phyloP scores from a whole-genome alignment of 345 rosid genomes.

The Cardamine chenopodiifolia region DNA sequence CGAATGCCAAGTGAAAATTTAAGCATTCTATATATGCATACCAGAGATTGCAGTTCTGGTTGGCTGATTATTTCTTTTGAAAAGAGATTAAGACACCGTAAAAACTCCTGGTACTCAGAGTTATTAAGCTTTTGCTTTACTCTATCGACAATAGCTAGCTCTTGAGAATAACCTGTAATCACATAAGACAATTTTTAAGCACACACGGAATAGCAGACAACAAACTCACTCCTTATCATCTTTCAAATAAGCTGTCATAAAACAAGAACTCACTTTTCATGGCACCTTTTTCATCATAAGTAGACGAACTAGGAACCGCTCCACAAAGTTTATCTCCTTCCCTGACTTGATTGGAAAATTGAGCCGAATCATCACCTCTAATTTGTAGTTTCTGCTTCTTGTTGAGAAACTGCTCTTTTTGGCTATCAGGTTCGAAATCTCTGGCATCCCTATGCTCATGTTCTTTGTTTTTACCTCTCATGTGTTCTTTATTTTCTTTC shows the following conservation, averaged over 20 bases:
- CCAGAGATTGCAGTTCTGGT: slow-evolving; percentile 75
- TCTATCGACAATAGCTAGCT: slow-evolving; percentile 71
- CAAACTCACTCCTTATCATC: neutral
- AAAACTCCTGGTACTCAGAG: slow-evolving; percentile 72
- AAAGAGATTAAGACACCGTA: slow-evolving; percentile 79
- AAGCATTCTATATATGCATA: slow-evolving; percentile 42
- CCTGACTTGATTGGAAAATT: slow-evolving; percentile 57
- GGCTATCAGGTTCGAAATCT: slow-evolving; percentile 63
- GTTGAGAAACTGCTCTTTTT: slow-evolving; percentile 58
- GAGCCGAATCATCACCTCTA: slow-evolving; percentile 52
- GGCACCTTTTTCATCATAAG: slow-evolving; percentile 57
- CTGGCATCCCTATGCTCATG: slow-evolving; percentile 68
- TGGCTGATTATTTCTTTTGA: slow-evolving; percentile 75
- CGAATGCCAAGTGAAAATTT: neutral
- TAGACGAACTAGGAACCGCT: slow-evolving; percentile 53
- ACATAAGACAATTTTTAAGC: slow-evolving; percentile 31
- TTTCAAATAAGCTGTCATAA: neutral
- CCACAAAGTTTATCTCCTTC: slow-evolving; percentile 59
- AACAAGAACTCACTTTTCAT: slow-evolving; percentile 26
- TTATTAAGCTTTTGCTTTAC: slow-evolving; percentile 70
- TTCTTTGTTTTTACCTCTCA: slow-evolving; percentile 64
- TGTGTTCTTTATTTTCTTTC: slow-evolving; percentile 61
- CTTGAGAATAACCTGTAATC: slow-evolving; percentile 63
- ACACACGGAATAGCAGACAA: neutral
- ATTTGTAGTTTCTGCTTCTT: slow-evolving; percentile 52